Evolutionary conservation across 2,329 filamentous ascomycete species (phyloP).

Genomic region (Ophiostoma ulmi): DNA sequence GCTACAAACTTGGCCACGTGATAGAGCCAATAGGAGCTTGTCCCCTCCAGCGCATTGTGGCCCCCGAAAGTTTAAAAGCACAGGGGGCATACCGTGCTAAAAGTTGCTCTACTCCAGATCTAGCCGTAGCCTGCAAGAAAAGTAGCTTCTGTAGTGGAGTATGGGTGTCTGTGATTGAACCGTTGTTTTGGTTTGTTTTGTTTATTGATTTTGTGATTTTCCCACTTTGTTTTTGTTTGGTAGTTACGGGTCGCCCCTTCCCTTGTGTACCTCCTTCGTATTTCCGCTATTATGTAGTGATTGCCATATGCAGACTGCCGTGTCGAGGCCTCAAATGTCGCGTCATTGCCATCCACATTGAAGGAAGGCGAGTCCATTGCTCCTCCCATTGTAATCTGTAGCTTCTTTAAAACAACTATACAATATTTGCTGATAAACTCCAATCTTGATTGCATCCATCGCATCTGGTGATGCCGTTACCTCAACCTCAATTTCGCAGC

Average conservation of each 20-base stretch:
- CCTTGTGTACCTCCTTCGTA: neutral
- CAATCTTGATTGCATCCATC: conserved; percentile 2
- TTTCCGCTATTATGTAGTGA: neutral
- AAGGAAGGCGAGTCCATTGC: neutral
- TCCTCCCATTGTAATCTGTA: neutral
- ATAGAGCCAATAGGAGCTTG: conserved; percentile 1
- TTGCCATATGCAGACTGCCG: neutral
- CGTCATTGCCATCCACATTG: neutral
- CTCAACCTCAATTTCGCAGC: conserved; percentile 15
- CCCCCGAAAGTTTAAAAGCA: neutral
- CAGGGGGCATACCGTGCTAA: neutral
- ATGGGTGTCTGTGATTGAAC: conserved; percentile 14
- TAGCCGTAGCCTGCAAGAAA: neutral
- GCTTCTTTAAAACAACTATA: neutral
- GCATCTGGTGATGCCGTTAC: conserved; percentile 21
- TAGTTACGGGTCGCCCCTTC: conserved; percentile 16
- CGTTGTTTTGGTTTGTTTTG: conserved; percentile 4
- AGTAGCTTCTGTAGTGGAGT: conserved; percentile 19
- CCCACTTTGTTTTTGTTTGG: conserved; percentile 13
- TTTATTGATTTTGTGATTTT: conserved; percentile 21
- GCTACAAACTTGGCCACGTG: conserved; percentile 6
- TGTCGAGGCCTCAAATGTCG: neutral
- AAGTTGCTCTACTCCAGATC: neutral
- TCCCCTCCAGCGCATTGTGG: neutral
- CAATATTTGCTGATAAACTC: neutral